These are phyloP conservation scores for Pleurotus citrinopileatus DNA, from an alignment of 768 basidiomycete species.

Conservation along the genomic window DNA sequence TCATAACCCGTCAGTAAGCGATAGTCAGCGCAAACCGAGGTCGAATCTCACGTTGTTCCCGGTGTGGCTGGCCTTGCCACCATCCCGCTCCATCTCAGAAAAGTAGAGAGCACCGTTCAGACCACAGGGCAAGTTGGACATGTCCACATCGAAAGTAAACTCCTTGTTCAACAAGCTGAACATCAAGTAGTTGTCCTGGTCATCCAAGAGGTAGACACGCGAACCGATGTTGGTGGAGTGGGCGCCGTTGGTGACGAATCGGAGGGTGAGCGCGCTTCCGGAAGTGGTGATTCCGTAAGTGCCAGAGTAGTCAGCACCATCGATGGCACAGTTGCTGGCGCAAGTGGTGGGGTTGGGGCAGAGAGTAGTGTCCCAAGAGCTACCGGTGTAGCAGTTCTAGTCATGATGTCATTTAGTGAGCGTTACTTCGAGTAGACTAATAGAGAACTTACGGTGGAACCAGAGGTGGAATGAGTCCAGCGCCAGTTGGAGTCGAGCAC, in stretches of 20 bases:
- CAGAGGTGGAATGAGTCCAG: constrained; percentile 26
- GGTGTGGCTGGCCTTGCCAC: background rate
- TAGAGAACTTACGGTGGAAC: constrained; percentile 16
- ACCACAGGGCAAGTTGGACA: too few relatives aligned
- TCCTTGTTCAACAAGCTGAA: constrained; percentile 41
- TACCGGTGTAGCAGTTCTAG: constrained; percentile 34
- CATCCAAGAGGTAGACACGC: constrained; percentile 2
- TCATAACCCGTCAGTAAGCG: background rate
- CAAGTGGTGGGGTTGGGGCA: constrained; percentile 27
- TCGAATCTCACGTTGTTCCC: constrained; percentile 8
- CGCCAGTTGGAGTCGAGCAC: constrained; percentile 39
- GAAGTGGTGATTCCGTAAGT: too few relatives aligned
- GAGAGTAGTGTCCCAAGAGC: constrained; percentile 34
- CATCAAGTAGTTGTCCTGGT: constrained; percentile 24
- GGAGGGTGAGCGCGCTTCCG: constrained; percentile 29
- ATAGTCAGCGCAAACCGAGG: background rate
- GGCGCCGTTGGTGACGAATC: constrained; percentile 26
- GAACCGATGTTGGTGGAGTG: constrained; percentile 4
- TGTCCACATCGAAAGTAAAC: too few relatives aligned
- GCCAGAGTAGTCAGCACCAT: constrained; percentile 28
- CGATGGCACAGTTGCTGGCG: constrained; percentile 13
- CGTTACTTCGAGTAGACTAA: background rate
- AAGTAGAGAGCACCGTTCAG: too few relatives aligned
- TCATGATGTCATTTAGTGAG: background rate
- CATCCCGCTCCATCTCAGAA: constrained; percentile 1